Evolutionary conservation across 1,139 yeast species (phyloP), one percentile per base, ranked within the genome.

Genomic region (Yamadazyma sp.): DNA sequence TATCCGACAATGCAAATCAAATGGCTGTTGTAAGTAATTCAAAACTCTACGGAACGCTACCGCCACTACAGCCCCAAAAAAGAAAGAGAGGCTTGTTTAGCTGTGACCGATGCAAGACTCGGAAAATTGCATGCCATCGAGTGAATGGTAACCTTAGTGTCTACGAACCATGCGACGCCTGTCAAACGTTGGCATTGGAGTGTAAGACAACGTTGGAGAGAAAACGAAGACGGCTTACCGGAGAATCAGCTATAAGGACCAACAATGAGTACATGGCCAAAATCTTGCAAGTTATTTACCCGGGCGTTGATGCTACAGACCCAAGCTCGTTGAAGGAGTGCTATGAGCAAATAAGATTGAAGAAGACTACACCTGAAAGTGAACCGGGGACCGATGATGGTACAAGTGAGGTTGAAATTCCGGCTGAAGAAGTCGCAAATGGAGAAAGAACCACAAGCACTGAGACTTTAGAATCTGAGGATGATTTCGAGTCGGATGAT

Each of bases 81-180:
- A 50, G 75, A 22, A 62, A 37, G 12, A 43, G 42, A 35, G 37
- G 45, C 58, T 57, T 63, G 2, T 71, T 62, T 50, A 61, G 70
- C 10, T 73, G 79, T 47, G 78, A 73, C 45, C 48, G 75, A 16
- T 73, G 79, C 48, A 71, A 69, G 46, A 42, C 54, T 9, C 53
- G 68, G 30, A 73, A 73, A 55, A 62, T 68, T 33, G 71, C 68
- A 29, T 73, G 79, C 46, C 56, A 59, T 26, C 48, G 75, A 29
- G 15, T 40, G n/a, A 35, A 39, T 30, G 41, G 39, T 2, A 33
- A 35, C 14, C 30, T 35, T 15, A 37, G 36, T 15, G 24, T 37
- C 5, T 37, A 41, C 17, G 48, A 50, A 12, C 42, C 48, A 3
- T 46, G 49, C 37, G 39, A 34, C 3, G 29, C 40, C 10, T 46